Evolutionary conservation across 768 basidiomycete species (phyloP).

Genomic region (Termitomyces sp.): DNA sequence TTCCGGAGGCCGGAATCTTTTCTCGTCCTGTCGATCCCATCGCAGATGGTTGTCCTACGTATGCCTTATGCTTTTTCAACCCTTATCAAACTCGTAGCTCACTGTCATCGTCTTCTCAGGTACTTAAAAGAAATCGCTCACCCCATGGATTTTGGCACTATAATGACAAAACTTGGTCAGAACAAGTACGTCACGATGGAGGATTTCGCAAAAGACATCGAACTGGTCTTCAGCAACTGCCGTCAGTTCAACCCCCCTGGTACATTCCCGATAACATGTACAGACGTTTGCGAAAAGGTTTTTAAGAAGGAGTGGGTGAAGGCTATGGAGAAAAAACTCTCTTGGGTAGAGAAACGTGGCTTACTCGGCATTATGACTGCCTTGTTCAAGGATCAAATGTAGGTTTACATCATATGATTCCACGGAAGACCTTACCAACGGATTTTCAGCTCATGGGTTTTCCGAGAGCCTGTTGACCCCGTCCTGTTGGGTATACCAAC

Average conservation of each 20-base stretch:
- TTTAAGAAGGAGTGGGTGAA: slow-evolving; percentile 90
- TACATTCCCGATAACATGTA: slow-evolving; percentile 71
- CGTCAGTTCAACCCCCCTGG: slow-evolving; percentile 87
- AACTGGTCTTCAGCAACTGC: slow-evolving; percentile 87
- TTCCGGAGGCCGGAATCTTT: slow-evolving; percentile 75
- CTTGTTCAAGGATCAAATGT: slow-evolving; percentile 69
- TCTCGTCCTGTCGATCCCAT: slow-evolving; percentile 80
- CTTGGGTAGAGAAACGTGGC: slow-evolving; percentile 77
- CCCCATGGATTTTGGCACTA: slow-evolving; percentile 94
- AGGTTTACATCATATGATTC: slow-evolving; percentile 2
- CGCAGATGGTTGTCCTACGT: slow-evolving; percentile 89
- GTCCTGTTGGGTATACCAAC: slow-evolving; percentile 77
- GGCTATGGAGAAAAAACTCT: slow-evolving; percentile 67
- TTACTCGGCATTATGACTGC: slow-evolving; percentile 69
- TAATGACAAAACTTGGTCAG: slow-evolving; percentile 62
- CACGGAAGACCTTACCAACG: slow-evolving; percentile 7
- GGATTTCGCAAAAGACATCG: slow-evolving; percentile 74
- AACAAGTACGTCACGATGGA: slow-evolving; percentile 79
- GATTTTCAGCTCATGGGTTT: slow-evolving; percentile 62
- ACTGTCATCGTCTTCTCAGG: slow-evolving; percentile 34
- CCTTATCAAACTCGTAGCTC: background rate
- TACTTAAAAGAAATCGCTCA: slow-evolving; percentile 89
- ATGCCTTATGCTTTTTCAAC: slow-evolving; percentile 29
- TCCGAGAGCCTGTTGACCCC: slow-evolving; percentile 89
- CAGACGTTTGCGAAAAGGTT: slow-evolving; percentile 67